phyloP scores from a whole-genome alignment of 257 asterid species.

The Hygrophila difformis region DNA sequence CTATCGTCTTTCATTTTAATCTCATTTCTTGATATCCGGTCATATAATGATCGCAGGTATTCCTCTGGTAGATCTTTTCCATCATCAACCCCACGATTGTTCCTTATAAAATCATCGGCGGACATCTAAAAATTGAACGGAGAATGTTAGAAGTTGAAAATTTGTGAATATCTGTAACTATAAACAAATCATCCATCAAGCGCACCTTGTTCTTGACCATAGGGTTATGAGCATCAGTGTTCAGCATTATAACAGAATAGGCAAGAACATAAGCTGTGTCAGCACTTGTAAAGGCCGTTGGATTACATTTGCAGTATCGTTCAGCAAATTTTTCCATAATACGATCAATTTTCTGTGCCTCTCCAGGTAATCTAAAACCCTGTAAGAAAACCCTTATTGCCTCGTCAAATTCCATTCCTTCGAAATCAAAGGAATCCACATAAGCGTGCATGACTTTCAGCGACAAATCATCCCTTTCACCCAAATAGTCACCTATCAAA shows the following conservation, averaged over 20 bases:
- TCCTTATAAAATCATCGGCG: slow-evolving; percentile 86
- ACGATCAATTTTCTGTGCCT: slow-evolving; percentile 98
- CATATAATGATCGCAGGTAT: slow-evolving; percentile 84
- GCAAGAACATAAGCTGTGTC: slow-evolving; percentile 99
- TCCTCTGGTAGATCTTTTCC: slow-evolving; percentile 96
- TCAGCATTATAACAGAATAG: slow-evolving; percentile 90
- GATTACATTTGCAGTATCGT: slow-evolving; percentile 91
- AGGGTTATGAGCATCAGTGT: slow-evolving; percentile 97
- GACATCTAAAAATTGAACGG: slow-evolving; percentile 58
- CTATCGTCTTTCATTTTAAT: slow-evolving; percentile 97
- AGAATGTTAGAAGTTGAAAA: slow-evolving; percentile 16
- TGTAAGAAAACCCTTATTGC: slow-evolving; percentile 86
- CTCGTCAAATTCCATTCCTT: slow-evolving; percentile 88
- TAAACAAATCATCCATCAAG: slow-evolving; percentile 15
- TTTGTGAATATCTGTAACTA: slow-evolving; percentile 4
- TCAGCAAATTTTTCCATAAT: slow-evolving; percentile 98
- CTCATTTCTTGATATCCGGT: slow-evolving; percentile 84
- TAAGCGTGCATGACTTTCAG: slow-evolving; percentile 96
- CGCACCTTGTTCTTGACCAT: slow-evolving; percentile 95
- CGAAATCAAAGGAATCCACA: slow-evolving; percentile 95
- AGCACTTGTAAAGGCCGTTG: slow-evolving; percentile 84
- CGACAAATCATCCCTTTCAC: slow-evolving; percentile 97
- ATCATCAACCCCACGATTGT: slow-evolving; percentile 97
- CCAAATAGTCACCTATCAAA: slow-evolving; percentile 92
- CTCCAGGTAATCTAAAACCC: slow-evolving; percentile 97